Evolutionary conservation across 805 yeast species (phyloP).

Genomic region (Tetrapisispora arboricola): DNA sequence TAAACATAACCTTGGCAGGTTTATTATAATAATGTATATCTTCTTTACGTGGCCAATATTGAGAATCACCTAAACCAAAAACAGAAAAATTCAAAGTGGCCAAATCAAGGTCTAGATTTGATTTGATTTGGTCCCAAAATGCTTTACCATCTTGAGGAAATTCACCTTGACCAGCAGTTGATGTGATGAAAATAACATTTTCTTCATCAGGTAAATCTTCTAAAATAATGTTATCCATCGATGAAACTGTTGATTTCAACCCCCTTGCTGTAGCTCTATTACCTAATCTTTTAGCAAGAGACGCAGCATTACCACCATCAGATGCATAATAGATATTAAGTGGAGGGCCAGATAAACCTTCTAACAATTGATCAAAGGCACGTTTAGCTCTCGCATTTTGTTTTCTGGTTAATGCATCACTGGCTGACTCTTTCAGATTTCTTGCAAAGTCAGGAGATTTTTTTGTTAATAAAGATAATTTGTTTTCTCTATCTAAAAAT

Average conservation of each 20-base stretch:
- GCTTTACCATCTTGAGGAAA: conserved; percentile 69
- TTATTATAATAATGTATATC: conserved; percentile 90
- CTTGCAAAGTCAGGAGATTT: conserved; percentile 69
- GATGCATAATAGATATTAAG: conserved; percentile 78
- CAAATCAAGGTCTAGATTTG: conserved; percentile 54
- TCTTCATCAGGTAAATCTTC: conserved; percentile 60
- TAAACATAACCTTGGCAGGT: conserved; percentile 67
- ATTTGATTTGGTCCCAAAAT: conserved; percentile 67
- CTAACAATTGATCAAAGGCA: conserved; percentile 67
- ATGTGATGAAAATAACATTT: conserved; percentile 63
- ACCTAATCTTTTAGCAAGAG: conserved; percentile 66
- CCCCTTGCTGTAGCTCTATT: conserved; percentile 73
- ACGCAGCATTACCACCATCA: conserved; percentile 84
- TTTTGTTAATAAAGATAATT: conserved; percentile 61
- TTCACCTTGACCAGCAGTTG: conserved; percentile 96
- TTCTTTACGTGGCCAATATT: conserved; percentile 95
- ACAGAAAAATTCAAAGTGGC: conserved; percentile 56
- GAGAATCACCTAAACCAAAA: conserved; percentile 89
- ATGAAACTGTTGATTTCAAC: conserved; percentile 41
- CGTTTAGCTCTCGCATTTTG: conserved; percentile 63
- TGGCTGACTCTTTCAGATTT: conserved; percentile 53
- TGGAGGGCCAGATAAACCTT: conserved; percentile 89
- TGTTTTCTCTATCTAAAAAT: conserved; percentile 85
- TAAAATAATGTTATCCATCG: conserved; percentile 56
- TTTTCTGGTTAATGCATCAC: conserved; percentile 46